These are phyloP conservation scores for Penicillium sp. DNA, from an alignment of 2,329 filamentous ascomycete species.

Conservation along the genomic window DNA sequence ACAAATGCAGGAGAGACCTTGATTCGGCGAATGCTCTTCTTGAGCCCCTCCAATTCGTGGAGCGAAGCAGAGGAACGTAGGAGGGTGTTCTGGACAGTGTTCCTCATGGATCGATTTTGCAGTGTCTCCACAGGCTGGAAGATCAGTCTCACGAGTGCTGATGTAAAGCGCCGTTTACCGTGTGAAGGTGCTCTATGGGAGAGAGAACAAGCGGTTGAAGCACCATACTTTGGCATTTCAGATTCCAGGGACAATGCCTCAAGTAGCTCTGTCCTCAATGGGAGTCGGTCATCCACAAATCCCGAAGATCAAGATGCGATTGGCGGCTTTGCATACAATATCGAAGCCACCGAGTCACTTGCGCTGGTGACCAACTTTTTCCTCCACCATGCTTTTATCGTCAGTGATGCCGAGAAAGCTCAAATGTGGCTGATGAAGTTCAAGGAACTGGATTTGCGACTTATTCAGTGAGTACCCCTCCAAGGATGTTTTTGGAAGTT, in stretches of 20 bases:
- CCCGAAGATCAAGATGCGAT: slow-evolving; percentile 16
- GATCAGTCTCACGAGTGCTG: slow-evolving; percentile 35
- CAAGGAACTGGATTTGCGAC: slow-evolving; percentile 32
- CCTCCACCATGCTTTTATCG: slow-evolving; percentile 35
- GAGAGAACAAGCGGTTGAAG: slow-evolving; percentile 25
- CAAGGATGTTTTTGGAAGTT: background rate
- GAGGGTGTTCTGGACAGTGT: slow-evolving; percentile 44
- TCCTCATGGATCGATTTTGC: slow-evolving; percentile 42
- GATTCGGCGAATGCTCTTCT: background rate
- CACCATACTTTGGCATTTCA: slow-evolving; percentile 47
- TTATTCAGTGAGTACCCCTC: slow-evolving; percentile 28
- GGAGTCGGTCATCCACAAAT: background rate
- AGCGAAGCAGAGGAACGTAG: slow-evolving; percentile 34
- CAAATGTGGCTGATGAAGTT: slow-evolving; percentile 38
- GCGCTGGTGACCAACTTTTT: slow-evolving; percentile 41
- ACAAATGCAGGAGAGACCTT: background rate
- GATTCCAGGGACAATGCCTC: slow-evolving; percentile 27
- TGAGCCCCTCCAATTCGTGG: background rate
- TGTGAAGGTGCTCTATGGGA: slow-evolving; percentile 40
- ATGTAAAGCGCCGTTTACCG: slow-evolving; percentile 38
- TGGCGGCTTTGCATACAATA: slow-evolving; percentile 26
- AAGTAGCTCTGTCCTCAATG: background rate
- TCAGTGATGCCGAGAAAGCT: slow-evolving; percentile 31
- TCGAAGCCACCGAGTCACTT: slow-evolving; percentile 38
- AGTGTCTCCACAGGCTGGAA: slow-evolving; percentile 42